Evolutionary conservation across 768 basidiomycete genomes (phyloP), one percentile per base, ranked within the genome.

Genomic region (Collybia sordida): DNA sequence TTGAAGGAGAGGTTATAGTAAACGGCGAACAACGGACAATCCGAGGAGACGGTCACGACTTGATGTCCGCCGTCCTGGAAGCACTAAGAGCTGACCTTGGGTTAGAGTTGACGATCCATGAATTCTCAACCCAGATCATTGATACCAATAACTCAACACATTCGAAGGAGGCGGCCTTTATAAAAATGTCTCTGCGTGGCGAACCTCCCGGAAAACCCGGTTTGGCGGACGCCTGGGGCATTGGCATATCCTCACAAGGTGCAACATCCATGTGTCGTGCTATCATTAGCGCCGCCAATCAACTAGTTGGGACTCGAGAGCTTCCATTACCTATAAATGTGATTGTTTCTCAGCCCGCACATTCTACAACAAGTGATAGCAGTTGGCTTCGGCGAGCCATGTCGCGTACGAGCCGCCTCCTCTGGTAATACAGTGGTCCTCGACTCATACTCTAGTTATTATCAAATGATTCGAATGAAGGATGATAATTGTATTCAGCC

Each of bases 41-140:
- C 61, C 76, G 77, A 47, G 90, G 90, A n/a, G 81, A 83, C 43
- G 90, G 90, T 9, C 86, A 86, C 60, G 88, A 86, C 19, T 87
- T 90, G 4, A 77, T 91, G 19, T 88, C 85, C 22, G 84, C 91
- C 21, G 70, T 92, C 55, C 73, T 93, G 28, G 72, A 88, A 49
- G 88, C 90, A n/a, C 79, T 93, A 35, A 73, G 73, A 54, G 71
- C 70, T 1, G 80, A 85, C 57, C 77, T 89, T 34, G 81, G 80
- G 48, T 73, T 91, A 58, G 69, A 86, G 56, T 72, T 91, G 51
- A 71, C 78, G 42, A 67, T 92, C 36, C 78, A 86, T 46, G 89
- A 90, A 64, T 90, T 87, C 64, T 72, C 79, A 6, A 86, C 88
- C 53, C 88, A 91, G 66, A 76, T 81, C 24, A 79, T 91, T 51